Evolutionary conservation across 176 grass and related monocot species (phyloP).

Genomic region (Phyllostachys edulis): DNA sequence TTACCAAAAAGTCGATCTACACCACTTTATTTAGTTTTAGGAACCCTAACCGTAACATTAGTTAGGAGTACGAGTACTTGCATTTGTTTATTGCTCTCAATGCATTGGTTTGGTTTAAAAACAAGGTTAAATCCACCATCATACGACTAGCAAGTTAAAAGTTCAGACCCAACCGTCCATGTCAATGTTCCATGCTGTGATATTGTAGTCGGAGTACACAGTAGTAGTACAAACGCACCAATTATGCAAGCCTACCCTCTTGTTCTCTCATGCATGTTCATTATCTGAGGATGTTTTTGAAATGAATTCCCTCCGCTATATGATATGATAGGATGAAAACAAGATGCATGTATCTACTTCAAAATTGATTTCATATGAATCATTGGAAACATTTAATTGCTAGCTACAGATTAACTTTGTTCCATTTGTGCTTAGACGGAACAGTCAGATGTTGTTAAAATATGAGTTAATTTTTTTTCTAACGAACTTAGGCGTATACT

Average conservation of each 20-base stretch:
- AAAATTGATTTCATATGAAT: background rate
- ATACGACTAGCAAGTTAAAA: background rate
- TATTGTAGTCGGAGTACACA: background rate
- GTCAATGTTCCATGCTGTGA: background rate
- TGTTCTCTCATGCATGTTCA: conserved; percentile 12
- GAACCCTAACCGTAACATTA: conserved; percentile 8
- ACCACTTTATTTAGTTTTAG: background rate
- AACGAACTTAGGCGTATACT: too few species aligned
- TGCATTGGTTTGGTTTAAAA: background rate
- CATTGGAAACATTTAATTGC: background rate
- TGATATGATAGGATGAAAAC: background rate
- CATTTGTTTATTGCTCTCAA: conserved; percentile 24
- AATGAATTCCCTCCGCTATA: conserved; percentile 10
- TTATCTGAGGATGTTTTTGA: conserved; percentile 15
- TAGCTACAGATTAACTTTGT: background rate
- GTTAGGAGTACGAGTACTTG: background rate
- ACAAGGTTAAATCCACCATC: background rate
- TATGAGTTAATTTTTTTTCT: background rate
- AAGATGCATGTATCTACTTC: too few species aligned
- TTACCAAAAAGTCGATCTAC: background rate
- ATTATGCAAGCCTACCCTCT: conserved; percentile 14
- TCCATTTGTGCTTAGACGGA: background rate
- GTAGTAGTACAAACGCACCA: conserved; percentile 22
- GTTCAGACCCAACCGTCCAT: background rate
- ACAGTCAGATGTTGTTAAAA: background rate